phyloP scores from a whole-genome alignment of 257 asterid genomes.

The Gardenia jasminoides region DNA sequence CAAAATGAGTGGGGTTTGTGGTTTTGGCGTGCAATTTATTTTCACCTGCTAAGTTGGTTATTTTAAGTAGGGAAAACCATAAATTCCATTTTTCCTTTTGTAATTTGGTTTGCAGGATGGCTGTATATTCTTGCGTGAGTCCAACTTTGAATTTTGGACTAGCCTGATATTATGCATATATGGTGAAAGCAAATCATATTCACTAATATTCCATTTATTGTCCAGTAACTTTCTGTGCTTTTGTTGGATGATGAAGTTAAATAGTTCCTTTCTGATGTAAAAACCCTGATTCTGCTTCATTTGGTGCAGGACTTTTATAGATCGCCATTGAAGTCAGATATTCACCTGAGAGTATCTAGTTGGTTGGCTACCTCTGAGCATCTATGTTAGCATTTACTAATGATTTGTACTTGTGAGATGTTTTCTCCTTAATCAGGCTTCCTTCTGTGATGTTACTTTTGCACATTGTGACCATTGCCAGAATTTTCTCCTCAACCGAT shows the following conservation, averaged over 20 bases:
- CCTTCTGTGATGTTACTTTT: not conserved
- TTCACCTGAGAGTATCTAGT: constrained; percentile 5
- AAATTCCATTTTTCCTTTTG: not conserved
- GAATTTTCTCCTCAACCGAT: not conserved
- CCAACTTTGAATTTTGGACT: not conserved
- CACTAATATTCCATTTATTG: too few relatives aligned
- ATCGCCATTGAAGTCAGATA: constrained; percentile 3
- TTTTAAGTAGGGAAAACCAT: too few relatives aligned
- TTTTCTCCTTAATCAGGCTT: constrained; percentile 10
- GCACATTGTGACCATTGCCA: constrained; percentile 3
- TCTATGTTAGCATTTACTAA: not conserved
- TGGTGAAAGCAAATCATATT: too few relatives aligned
- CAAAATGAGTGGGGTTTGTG: not conserved
- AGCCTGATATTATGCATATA: not conserved
- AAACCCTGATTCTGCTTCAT: not conserved
- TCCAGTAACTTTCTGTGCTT: not conserved
- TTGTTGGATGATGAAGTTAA: not conserved
- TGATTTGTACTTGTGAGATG: constrained; percentile 8
- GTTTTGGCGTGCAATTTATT: not conserved
- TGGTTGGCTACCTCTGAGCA: not conserved
- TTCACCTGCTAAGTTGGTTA: not conserved
- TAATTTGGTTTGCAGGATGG: not conserved
- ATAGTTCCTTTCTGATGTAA: not conserved
- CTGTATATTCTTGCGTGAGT: not conserved
- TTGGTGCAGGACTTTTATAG: constrained; percentile 9